Conservation (phyloP, 495 filamentous ascomycete genomes). For the Oleoguttula mirabilis region DNA sequence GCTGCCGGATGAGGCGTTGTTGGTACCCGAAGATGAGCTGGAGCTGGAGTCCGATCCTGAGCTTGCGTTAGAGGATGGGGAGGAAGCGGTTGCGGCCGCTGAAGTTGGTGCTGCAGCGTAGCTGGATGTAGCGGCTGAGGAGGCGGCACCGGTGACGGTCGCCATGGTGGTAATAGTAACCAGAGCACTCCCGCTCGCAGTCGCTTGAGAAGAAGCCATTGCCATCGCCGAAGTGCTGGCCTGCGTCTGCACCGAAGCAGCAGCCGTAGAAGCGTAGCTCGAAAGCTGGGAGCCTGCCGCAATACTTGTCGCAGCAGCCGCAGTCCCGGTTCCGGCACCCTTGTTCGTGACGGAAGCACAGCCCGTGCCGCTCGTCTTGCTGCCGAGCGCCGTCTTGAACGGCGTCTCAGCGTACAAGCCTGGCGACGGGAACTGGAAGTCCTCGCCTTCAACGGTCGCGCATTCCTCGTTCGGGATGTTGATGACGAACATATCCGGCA, state of each 20-base stretch:
- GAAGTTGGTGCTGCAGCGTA: constrained; percentile 1
- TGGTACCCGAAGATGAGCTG: constrained; percentile 7
- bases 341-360: constrained; percentile 19
- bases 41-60: constrained; percentile 6
- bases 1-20: constrained; percentile 7
- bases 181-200: background rate
- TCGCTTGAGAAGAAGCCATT: constrained; percentile 4
- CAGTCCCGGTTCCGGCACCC: constrained; percentile 22
- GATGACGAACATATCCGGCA: constrained; percentile 70
- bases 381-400: constrained; percentile 4
- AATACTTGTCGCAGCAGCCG: constrained; percentile 11
- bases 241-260: constrained; percentile 3
- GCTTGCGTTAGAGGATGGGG: background rate
- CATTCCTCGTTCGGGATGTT: constrained; percentile 49
- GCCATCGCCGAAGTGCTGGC: background rate
- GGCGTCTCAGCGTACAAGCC: constrained; percentile 24
- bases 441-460: constrained; percentile 33
- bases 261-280: background rate
- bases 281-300: constrained; percentile 2
- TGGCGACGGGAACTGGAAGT: constrained; percentile 45
- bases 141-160: background rate
- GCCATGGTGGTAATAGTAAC: constrained; percentile 11
- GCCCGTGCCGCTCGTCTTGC: constrained; percentile 5
- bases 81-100: background rate
- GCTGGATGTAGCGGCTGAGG: background rate